Conservation (phyloP, 1,284 basidiomycete species). For the Ustilago esculenta region DNA sequence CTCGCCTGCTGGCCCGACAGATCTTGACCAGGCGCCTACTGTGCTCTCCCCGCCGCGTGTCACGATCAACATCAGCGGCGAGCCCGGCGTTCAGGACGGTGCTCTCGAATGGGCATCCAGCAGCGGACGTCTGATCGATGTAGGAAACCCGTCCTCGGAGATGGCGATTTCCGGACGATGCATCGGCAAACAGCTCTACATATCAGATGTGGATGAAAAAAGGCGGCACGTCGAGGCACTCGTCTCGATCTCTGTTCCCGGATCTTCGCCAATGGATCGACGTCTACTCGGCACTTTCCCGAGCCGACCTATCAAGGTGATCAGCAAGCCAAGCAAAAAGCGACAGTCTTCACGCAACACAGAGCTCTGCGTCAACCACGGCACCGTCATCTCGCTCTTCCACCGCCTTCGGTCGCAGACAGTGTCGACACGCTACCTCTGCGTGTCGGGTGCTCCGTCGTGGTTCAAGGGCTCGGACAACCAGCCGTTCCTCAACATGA, state of each 20-base stretch:
- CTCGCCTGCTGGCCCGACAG: slow-evolving; percentile 12
- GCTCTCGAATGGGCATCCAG: slow-evolving; percentile 85
- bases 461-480: slow-evolving; percentile 64
- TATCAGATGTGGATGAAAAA: slow-evolving; percentile 76
- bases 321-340: slow-evolving; percentile 79
- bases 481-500: slow-evolving; percentile 56
- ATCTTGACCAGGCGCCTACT: slow-evolving; percentile 66
- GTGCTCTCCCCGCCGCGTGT: slow-evolving; percentile 82
- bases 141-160: slow-evolving; percentile 71
- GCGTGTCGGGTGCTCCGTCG: slow-evolving; percentile 81
- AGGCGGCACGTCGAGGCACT: slow-evolving; percentile 57
- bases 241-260: slow-evolving; percentile 79
- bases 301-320: slow-evolving; percentile 95
- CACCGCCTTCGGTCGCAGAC: slow-evolving; percentile 85
- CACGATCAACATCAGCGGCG: slow-evolving; percentile 89
- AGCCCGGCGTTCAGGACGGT: slow-evolving; percentile 81
- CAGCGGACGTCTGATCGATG: slow-evolving; percentile 82
- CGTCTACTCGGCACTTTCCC: slow-evolving; percentile 77
- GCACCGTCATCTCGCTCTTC: slow-evolving; percentile 92
- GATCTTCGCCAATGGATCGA: slow-evolving; percentile 73
- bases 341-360: slow-evolving; percentile 83
- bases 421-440: slow-evolving; percentile 83
- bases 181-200: slow-evolving; percentile 88
- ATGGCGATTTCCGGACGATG: slow-evolving; percentile 74
- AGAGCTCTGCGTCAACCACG: slow-evolving; percentile 92